Conservation (phyloP, 805 yeast species). For the Torulaspora indica region DNA sequence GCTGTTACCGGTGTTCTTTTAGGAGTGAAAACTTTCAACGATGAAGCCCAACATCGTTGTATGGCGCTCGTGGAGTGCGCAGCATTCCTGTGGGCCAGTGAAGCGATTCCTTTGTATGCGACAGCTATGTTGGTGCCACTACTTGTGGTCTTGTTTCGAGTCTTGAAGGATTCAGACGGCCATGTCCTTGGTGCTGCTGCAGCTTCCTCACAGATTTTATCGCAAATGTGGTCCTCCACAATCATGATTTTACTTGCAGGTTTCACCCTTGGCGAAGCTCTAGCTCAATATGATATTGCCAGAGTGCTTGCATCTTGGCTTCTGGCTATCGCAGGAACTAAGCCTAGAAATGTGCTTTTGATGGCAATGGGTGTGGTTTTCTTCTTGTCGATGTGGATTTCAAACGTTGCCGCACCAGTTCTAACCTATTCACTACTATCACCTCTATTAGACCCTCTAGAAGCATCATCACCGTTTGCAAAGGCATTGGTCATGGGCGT, state of each 20-base stretch:
- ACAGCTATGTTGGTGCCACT: constrained; percentile 83
- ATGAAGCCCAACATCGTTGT: constrained; percentile 55
- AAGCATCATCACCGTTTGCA: constrained; percentile 72
- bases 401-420: constrained; percentile 96
- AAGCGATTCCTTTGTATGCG: constrained; percentile 87
- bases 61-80: constrained; percentile 59
- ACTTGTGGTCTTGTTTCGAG: constrained; percentile 64
- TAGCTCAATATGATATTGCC: constrained; percentile 85
- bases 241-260: constrained; percentile 88
- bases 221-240: constrained; percentile 92
- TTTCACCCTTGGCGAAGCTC: constrained; percentile 87
- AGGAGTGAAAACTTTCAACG: constrained; percentile 58
- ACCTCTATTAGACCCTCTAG: constrained; percentile 75
- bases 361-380: constrained; percentile 82
- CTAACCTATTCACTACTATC: constrained; percentile 81
- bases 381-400: constrained; percentile 89
- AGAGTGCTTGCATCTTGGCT: constrained; percentile 83
- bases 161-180: constrained; percentile 50
- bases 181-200: constrained; percentile 57
- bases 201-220: constrained; percentile 64
- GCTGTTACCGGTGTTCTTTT: constrained; percentile 51
- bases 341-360: constrained; percentile 70
- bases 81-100: constrained; percentile 90
- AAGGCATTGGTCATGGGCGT: constrained; percentile 84
- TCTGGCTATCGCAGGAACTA: constrained; percentile 72